Evolutionary conservation across 768 basidiomycete genomes (phyloP).

Genomic region (Naganishia onofrii): DNA sequence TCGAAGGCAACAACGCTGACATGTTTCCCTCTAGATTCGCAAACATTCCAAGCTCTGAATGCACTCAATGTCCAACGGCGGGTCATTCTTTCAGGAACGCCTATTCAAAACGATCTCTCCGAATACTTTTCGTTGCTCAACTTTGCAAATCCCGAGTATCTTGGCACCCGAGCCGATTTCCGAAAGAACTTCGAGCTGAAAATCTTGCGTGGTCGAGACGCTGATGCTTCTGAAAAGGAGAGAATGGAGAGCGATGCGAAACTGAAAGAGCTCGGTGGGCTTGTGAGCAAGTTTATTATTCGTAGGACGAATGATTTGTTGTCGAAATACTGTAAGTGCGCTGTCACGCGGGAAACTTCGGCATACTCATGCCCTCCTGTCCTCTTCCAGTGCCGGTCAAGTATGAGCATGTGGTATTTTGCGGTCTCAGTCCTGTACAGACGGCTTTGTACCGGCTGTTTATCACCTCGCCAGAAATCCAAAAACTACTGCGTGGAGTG

Average conservation of each 20-base stretch:
- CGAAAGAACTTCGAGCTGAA: conserved; percentile 90
- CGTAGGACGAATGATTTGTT: conserved; percentile 87
- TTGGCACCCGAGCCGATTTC: conserved; percentile 85
- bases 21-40: conserved; percentile 62
- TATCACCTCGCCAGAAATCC: conserved; percentile 88
- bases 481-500: conserved; percentile 76
- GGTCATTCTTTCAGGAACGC: conserved; percentile 90
- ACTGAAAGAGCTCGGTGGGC: conserved; percentile 79
- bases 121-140: conserved; percentile 92
- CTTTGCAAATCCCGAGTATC: conserved; percentile 86
- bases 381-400: conserved; percentile 81
- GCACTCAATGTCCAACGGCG: conserved; percentile 79
- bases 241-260: conserved; percentile 84
- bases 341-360: neutral
- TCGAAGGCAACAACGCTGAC: conserved; percentile 32
- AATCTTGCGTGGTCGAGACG: conserved; percentile 86
- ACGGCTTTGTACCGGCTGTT: conserved; percentile 80
- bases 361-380: no score
- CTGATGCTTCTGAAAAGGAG: conserved; percentile 72
- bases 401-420: conserved; percentile 97
- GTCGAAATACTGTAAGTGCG: conserved; percentile 81
- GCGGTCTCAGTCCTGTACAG: conserved; percentile 77
- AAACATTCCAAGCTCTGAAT: conserved; percentile 81
- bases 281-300: conserved; percentile 92
- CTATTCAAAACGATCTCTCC: conserved; percentile 87